phyloP scores from a whole-genome alignment of 1,284 basidiomycete genomes.

The Apiotrichum mycotoxinovorans region DNA sequence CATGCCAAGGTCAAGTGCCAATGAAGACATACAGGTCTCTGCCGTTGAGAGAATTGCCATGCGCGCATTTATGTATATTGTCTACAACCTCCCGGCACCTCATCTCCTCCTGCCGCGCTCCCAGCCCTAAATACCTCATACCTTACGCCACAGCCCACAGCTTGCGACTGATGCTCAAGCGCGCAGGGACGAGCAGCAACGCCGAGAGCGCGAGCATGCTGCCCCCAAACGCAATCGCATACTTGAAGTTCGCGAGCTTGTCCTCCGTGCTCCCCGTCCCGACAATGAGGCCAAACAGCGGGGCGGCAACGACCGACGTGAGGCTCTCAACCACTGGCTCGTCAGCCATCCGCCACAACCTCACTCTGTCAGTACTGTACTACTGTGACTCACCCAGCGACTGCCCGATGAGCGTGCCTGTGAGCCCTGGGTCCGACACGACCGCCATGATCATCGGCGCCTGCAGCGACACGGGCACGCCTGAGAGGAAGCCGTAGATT shows the following conservation, averaged over 20 bases:
- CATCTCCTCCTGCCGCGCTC: no score
- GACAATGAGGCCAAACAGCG: slow-evolving; percentile 5
- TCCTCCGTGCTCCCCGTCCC: slow-evolving; percentile 6
- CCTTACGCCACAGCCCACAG: slow-evolving; percentile 14
- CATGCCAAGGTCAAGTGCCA: no score
- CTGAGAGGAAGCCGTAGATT: slow-evolving; percentile 17
- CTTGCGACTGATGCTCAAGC: slow-evolving; percentile 16
- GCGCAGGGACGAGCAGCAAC: slow-evolving; percentile 10
- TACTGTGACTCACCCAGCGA: not conserved
- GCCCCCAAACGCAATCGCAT: slow-evolving; percentile 28
- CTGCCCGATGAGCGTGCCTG: not conserved
- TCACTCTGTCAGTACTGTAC: not conserved
- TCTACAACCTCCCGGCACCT: no score
- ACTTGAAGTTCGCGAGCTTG: slow-evolving; percentile 23
- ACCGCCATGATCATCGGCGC: slow-evolving; percentile 4
- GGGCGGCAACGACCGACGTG: not conserved
- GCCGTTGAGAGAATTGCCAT: no score
- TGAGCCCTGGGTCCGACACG: not conserved
- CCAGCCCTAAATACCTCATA: no score
- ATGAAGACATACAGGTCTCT: no score
- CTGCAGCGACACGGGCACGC: slow-evolving; percentile 17
- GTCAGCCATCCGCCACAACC: no score
- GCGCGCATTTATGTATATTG: no score
- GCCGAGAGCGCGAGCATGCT: slow-evolving; percentile 21
- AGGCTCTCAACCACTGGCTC: not conserved